Evolutionary conservation across 2,329 filamentous ascomycete genomes (phyloP).

Genomic region (Delphinella strobiligena): DNA sequence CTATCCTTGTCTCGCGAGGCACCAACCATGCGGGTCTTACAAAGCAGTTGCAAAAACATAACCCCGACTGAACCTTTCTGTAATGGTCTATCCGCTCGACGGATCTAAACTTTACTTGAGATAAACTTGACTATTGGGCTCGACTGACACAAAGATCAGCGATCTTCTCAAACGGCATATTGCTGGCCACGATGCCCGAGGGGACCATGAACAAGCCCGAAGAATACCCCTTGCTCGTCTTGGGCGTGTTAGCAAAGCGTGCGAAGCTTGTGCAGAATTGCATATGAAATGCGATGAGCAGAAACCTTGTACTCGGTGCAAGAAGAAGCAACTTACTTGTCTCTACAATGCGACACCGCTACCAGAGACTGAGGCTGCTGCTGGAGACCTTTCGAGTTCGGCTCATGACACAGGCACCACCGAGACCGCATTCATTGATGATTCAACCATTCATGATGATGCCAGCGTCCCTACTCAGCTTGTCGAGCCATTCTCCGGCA

Average conservation of each 20-base stretch:
- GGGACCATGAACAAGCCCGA: constrained; percentile 19
- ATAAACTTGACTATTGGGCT: too few relatives aligned
- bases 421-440: not conserved
- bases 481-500: too few relatives aligned
- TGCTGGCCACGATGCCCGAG: constrained; percentile 29
- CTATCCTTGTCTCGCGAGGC: too few relatives aligned
- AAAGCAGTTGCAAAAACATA: too few relatives aligned
- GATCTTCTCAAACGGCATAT: constrained; percentile 42
- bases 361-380: constrained; percentile 4
- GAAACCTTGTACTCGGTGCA: constrained; percentile 42
- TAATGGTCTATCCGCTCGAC: too few relatives aligned
- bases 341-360: constrained; percentile 17
- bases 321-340: constrained; percentile 36
- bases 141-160: constrained; percentile 14
- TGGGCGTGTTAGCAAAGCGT: constrained; percentile 36
- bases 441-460: too few relatives aligned
- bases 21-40: too few relatives aligned
- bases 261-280: constrained; percentile 38
- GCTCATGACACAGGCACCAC: not conserved
- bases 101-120: too few relatives aligned
- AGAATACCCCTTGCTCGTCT: constrained; percentile 20
- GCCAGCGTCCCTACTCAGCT: too few relatives aligned
- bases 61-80: too few relatives aligned
- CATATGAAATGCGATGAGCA: constrained; percentile 43
- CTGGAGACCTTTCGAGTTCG: constrained; percentile 2